These are phyloP conservation scores for Populus deltoides DNA, from an alignment of 345 rosid species.

Conservation along the genomic window DNA sequence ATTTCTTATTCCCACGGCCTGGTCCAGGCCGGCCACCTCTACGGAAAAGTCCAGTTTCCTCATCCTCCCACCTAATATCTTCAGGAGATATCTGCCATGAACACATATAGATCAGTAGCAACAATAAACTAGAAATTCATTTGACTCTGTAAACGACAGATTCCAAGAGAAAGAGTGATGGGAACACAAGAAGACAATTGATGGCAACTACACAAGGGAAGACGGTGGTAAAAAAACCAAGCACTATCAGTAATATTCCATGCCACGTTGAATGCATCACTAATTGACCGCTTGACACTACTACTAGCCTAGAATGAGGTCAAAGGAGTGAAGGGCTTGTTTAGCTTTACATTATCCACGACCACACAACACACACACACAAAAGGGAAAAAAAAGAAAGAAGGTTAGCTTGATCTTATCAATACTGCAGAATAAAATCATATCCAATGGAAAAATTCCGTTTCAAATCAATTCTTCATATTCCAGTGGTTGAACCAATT, in stretches of 20 bases:
- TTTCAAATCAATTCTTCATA: background rate
- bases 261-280: background rate
- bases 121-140: background rate
- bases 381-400: background rate
- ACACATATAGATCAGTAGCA: background rate
- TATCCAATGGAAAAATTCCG: background rate
- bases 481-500: background rate
- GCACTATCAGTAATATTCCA: background rate
- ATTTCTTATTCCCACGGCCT: conserved; percentile 70
- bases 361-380: background rate
- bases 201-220: background rate
- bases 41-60: conserved; percentile 62
- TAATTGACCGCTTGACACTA: background rate
- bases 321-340: background rate
- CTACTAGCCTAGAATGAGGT: background rate
- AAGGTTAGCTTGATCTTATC: background rate
- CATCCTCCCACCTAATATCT: conserved; percentile 91
- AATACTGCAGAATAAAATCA: background rate
- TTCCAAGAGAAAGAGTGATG: background rate
- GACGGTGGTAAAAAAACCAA: background rate
- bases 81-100: conserved; percentile 67
- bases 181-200: background rate
- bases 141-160: background rate
- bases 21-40: conserved; percentile 77
- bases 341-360: background rate